These are phyloP conservation scores for Plantago ovata DNA, from an alignment of 257 asterid species.

Conservation along the genomic window DNA sequence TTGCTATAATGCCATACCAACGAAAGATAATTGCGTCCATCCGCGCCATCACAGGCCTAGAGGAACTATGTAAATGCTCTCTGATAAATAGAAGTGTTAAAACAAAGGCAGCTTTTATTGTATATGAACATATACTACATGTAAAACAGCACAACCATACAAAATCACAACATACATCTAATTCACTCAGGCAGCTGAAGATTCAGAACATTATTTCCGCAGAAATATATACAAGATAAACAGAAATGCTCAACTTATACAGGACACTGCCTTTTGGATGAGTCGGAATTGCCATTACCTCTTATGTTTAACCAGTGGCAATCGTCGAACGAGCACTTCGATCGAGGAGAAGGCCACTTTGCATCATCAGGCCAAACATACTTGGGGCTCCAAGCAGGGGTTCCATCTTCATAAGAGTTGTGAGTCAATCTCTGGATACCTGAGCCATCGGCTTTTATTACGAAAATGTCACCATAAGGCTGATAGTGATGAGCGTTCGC, in stretches of 20 bases:
- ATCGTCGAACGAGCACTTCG: conserved; percentile 62
- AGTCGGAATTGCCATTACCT: conserved; percentile 4
- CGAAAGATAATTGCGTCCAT: no score
- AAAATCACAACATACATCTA: neutral
- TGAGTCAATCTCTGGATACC: conserved; percentile 61
- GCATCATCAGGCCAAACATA: conserved; percentile 36
- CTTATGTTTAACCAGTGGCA: conserved; percentile 61
- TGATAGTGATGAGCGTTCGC: conserved; percentile 81
- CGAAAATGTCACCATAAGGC: conserved; percentile 82
- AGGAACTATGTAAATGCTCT: no score
- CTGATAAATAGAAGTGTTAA: no score
- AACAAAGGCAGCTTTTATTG: conserved; percentile 4
- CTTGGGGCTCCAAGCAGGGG: conserved; percentile 74
- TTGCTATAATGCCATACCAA: no score
- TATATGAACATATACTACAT: neutral
- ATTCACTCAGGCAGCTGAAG: no score
- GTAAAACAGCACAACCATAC: neutral
- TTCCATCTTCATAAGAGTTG: conserved; percentile 79
- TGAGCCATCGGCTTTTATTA: conserved; percentile 63
- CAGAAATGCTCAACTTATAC: neutral
- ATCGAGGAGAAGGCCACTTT: conserved; percentile 50
- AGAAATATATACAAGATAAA: neutral
- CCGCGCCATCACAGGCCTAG: no score
- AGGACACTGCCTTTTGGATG: conserved; percentile 22
- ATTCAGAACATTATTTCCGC: neutral